Evolutionary conservation across 352 stramenopile species (phyloP), one percentile per base, ranked within the genome.

Genomic region (Globisporangium middletonii): DNA sequence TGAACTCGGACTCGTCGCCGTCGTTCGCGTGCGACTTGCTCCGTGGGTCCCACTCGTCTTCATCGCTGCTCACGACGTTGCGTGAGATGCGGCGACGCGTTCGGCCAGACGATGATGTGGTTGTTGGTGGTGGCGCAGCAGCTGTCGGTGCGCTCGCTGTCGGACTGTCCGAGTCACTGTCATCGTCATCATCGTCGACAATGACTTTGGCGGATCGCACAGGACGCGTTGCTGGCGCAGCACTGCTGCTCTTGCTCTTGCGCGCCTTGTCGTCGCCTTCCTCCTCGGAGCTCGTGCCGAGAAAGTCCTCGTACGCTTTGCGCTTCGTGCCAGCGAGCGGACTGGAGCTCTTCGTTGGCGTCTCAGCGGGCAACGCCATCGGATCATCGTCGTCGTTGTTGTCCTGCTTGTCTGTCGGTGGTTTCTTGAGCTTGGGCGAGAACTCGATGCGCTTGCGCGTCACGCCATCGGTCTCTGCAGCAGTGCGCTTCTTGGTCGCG

Each of bases 131-230:
- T 12, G 23, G 19, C 7, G 46, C 27, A 19, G n/a, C 64, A 58
- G 16, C 11, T 3, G 42, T 18, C 11, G 26, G 28, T 26, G 23
- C 19, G 33, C 33, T 38, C 33, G 9, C 12, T 8, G 33, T 9
- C 33, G 7, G 33, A 19, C 70, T 65, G 43, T 88, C 70, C 38
- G 67, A 87, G 41, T 96, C 83, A 23, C 94, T 83, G 19, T 94
- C 80, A 28, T 94, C 46, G 30, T 96, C 83, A 30, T 94, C 87
- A 52, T 94, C 78, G 52, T 83, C 68, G 44, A 93, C 70, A 26
- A 94, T 74, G 18, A 94, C 53, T 53, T 85, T 88, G 15, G 50
- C 41, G 2, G 53, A 28, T 15, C 33, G 55, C 11, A 27, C 12
- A 30, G 60, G 43, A 18, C 53, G 55, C 58, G 70, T 48, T 19